Base-by-base conservation (phyloP, 1,139 yeast genomes). In the Candida frijolesensis region DNA sequence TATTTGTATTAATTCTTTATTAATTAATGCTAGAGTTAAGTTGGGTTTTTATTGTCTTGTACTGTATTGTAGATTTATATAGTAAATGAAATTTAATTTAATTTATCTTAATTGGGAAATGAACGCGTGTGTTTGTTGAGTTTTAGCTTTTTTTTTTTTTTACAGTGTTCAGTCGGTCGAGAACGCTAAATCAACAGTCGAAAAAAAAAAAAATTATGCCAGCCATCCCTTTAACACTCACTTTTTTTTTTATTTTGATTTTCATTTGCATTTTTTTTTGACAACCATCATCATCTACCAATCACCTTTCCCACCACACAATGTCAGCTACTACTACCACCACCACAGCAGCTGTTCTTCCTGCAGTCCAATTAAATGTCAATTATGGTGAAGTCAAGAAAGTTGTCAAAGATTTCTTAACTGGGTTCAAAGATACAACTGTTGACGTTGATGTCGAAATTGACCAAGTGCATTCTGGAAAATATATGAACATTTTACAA, bases 401-500 rank as follows among this genome's bases (percentile, higher is more conserved):
- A 30, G 71, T 78, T 42, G 74, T 84, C 45, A 71, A 73, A 50
- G 89, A 84, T 56, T 87, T 87, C 65, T 65, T 87, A 48, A 70
- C 76, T 19, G 83, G 85, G 58, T 87, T 73, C 71, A 86, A 85
- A 60, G 71, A 81, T 8, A 49, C 57, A 42, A 62, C 60, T 29
- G 55, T 57, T 43, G 67, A 63, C 45, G 56, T 54, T 19, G 68
- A 57, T 12, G 60, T 59, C 37, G 51, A 50, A 29, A 35, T 40
- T 15, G 46, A 42, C n/a, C 52, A 44, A 18, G 14, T 37, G n/a
- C 56, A 51, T 46, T 34, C 50, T 8, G 52, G 52, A 32, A 94
- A 94, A 66, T 94, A 94, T 68, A 73, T 87, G 84, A 76, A 73
- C 40, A 57, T 87, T n/a, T 73, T 94, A 47, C 96, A 90, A 64